Evolutionary conservation across 2,329 filamentous ascomycete genomes (phyloP).

Genomic region (Clarireedia homoeocarpa): DNA sequence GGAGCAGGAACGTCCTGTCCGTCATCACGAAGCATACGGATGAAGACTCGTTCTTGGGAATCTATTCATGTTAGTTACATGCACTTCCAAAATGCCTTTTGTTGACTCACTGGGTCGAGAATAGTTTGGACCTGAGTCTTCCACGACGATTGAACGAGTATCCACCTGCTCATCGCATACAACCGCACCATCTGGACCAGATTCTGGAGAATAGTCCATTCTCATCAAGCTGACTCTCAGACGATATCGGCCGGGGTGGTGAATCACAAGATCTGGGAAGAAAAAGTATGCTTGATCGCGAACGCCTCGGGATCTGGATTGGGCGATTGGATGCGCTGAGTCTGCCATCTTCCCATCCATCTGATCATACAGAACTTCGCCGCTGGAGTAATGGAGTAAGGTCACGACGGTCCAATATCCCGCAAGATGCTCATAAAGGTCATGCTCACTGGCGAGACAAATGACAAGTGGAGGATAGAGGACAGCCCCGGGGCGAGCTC

Average conservation of each 20-base stretch:
- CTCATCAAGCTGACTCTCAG: slow-evolving; percentile 25
- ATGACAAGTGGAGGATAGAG: slow-evolving; percentile 25
- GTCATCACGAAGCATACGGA: slow-evolving; percentile 23
- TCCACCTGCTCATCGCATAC: slow-evolving; percentile 23
- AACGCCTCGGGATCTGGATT: slow-evolving; percentile 4
- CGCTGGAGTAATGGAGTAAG: slow-evolving; percentile 21
- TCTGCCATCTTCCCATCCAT: slow-evolving; percentile 24
- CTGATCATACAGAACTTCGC: slow-evolving; percentile 21
- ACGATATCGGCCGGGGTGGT: slow-evolving; percentile 23
- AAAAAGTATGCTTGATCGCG: slow-evolving; percentile 26
- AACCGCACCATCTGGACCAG: slow-evolving; percentile 17
- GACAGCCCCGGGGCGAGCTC: slow-evolving; percentile 17
- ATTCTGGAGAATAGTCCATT: slow-evolving; percentile 23
- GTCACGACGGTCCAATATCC: slow-evolving; percentile 24
- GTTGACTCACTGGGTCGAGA: slow-evolving; percentile 22
- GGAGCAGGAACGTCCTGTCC: slow-evolving; percentile 18
- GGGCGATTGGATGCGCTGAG: slow-evolving; percentile 25
- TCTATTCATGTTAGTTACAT: slow-evolving; percentile 18
- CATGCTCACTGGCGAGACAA: slow-evolving; percentile 19
- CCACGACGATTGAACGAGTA: slow-evolving; percentile 23
- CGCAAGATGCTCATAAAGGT: slow-evolving; percentile 23
- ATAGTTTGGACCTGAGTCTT: slow-evolving; percentile 14
- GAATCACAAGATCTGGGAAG: slow-evolving; percentile 26
- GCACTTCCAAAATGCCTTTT: neutral
- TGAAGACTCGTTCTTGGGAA: slow-evolving; percentile 21